Conservation (phyloP, 2,329 filamentous ascomycete species). For the Epichloe coenophiala region DNA sequence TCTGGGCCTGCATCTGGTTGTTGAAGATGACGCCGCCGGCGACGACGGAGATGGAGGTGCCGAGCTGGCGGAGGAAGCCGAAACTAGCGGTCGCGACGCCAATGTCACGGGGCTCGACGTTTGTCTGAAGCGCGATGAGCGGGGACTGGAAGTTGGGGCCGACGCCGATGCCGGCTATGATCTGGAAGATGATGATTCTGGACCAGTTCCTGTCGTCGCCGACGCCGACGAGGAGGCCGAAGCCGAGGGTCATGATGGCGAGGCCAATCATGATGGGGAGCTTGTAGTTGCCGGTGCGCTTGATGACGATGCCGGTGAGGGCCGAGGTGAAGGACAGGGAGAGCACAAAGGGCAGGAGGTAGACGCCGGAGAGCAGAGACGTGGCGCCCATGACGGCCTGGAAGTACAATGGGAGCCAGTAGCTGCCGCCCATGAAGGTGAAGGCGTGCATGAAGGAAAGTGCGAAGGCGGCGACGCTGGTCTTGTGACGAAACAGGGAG, state of each 20-base stretch:
- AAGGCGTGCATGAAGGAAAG: conserved; percentile 62
- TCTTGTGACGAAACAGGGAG: conserved; percentile 51
- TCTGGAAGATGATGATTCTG: conserved; percentile 47
- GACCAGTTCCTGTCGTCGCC: conserved; percentile 39
- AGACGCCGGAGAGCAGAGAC: conserved; percentile 61
- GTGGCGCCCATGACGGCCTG: conserved; percentile 58
- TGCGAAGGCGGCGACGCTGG: conserved; percentile 51
- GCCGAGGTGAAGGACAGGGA: conserved; percentile 51
- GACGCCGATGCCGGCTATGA: conserved; percentile 49
- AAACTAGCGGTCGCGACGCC: conserved; percentile 57
- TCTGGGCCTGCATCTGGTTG: conserved; percentile 52
- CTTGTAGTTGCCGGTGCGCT: conserved; percentile 53
- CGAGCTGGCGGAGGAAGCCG: conserved; percentile 54
- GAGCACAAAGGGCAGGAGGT: conserved; percentile 57
- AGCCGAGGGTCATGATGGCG: conserved; percentile 47
- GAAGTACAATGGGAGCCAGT: conserved; percentile 78
- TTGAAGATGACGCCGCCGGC: conserved; percentile 70
- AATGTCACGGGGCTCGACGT: conserved; percentile 47
- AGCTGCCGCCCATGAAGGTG: conserved; percentile 64
- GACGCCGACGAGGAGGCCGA: conserved; percentile 50
- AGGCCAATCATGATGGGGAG: conserved; percentile 46
- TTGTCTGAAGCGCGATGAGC: conserved; percentile 53
- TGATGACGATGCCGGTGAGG: conserved; percentile 40
- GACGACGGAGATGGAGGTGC: conserved; percentile 54
- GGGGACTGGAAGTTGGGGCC: conserved; percentile 59